Evolutionary conservation across 2,329 filamentous ascomycete genomes (phyloP), one percentile per base, ranked within the genome.

Genomic region (Fusarium coicis): DNA sequence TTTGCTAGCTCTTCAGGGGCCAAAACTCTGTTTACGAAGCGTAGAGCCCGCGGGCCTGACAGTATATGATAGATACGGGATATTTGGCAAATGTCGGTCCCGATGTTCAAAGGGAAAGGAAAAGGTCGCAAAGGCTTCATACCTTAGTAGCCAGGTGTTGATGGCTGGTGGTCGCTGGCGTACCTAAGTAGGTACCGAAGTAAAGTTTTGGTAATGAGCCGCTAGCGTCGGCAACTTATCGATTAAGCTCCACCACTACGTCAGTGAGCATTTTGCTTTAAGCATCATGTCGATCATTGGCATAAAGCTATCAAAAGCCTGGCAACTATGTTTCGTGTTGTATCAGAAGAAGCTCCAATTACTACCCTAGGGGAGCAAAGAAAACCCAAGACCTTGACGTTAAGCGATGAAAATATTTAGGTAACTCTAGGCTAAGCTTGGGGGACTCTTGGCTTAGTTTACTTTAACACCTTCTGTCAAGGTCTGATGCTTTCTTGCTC

Each of bases 21-120:
- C 30, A 90, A 80, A 56, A 90, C 77, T 63, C 85, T 85, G 15
- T 80, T 77, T 55, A 89, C 78, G 74, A 90, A 89, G 36, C 83
- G 83, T 10, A 70, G 59, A 3, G 83, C 84, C 43, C 79, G 79
- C 14, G 82, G 79, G 32, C 83, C 79, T 23, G 79, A 80, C 58
- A 96, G 81, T 57, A 95, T 84, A 26, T 81, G 80, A 68, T 85
- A 83, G 66, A 97, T 90, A 62, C 94, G 90, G 2, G 86, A 82
- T 64, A 94, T 87, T 64, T 87, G 87, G 81, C 93, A 94, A 63
- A 97, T 92, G 79, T 97, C 95, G 53, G 90, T 96, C 65, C 95
- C 95, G 58, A 97, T 84, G 54, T 87, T 87, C 19, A 96, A 79
- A 2, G 90, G 85, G n/a, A 90, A 85, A 2, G 92, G 91, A 75